Conservation (phyloP, 208 protist genomes). For the Trypanosoma lewisi region DNA sequence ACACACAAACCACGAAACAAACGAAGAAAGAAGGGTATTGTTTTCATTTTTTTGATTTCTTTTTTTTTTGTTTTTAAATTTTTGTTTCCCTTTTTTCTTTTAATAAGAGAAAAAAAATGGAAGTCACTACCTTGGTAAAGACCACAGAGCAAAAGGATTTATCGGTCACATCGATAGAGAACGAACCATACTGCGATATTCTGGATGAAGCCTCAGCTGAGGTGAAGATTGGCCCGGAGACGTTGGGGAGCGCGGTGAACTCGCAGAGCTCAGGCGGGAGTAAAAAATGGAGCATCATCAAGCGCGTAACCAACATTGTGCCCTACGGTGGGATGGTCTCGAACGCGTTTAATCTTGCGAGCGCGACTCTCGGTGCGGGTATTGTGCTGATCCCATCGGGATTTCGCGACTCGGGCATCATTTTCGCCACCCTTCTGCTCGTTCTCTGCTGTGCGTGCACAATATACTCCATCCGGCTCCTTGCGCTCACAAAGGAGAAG, state of each 20-base stretch:
- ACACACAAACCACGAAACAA: too few relatives aligned
- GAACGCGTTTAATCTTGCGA: constrained; percentile 56
- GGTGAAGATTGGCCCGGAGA: neutral
- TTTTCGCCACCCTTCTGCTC: constrained; percentile 29
- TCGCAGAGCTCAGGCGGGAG: neutral
- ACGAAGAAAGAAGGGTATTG: neutral
- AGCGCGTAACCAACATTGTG: constrained; percentile 19
- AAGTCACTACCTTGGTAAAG: neutral
- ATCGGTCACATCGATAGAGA: neutral
- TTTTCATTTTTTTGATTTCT: neutral
- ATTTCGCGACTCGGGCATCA: constrained; percentile 53
- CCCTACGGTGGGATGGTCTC: constrained; percentile 52
- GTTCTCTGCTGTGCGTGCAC: constrained; percentile 36
- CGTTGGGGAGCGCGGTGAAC: neutral
- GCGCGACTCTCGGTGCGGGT: constrained; percentile 64
- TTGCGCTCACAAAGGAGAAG: constrained; percentile 36
- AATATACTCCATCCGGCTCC: constrained; percentile 64
- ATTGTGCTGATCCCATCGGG: constrained; percentile 54
- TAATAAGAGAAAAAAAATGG: neutral
- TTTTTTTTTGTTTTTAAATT: neutral
- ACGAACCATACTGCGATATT: neutral
- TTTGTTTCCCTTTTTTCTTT: neutral
- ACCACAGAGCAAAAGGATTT: neutral
- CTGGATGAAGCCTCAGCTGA: neutral
- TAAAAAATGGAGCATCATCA: neutral